phyloP scores from a whole-genome alignment of 2,329 filamentous ascomycete genomes.

The Onygenales sp. region DNA sequence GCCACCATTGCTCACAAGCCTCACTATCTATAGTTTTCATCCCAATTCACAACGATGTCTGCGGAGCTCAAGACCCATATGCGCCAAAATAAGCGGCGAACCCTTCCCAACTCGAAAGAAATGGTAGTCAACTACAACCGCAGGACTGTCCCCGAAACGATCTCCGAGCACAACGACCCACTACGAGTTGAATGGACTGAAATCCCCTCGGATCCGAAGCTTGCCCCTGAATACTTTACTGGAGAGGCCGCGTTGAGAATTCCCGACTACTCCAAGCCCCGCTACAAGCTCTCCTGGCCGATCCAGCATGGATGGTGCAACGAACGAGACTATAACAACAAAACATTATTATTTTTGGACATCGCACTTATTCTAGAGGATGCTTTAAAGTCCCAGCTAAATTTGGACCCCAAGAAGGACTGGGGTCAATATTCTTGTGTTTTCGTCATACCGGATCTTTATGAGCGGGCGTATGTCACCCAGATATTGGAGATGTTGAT shows the following conservation, averaged over 20 bases:
- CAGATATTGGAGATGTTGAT: slow-evolving; percentile 76
- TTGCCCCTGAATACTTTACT: slow-evolving; percentile 68
- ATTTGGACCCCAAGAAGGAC: slow-evolving; percentile 64
- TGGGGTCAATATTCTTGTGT: slow-evolving; percentile 91
- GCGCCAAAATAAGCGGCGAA: slow-evolving; percentile 87
- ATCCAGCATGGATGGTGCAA: slow-evolving; percentile 80
- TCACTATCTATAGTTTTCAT: slow-evolving; percentile 40
- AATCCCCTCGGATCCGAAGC: slow-evolving; percentile 46
- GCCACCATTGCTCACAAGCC: neutral
- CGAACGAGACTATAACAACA: slow-evolving; percentile 74
- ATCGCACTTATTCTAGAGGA: slow-evolving; percentile 80
- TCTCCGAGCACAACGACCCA: slow-evolving; percentile 90
- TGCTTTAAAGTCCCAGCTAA: slow-evolving; percentile 76
- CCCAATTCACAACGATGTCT: slow-evolving; percentile 68
- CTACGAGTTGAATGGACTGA: slow-evolving; percentile 95
- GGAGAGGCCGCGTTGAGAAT: slow-evolving; percentile 76
- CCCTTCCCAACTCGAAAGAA: slow-evolving; percentile 95
- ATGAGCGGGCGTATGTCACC: slow-evolving; percentile 88
- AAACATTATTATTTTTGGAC: slow-evolving; percentile 74
- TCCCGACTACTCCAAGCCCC: slow-evolving; percentile 77
- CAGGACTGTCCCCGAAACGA: slow-evolving; percentile 71
- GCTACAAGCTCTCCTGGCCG: slow-evolving; percentile 90
- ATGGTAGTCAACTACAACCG: slow-evolving; percentile 91
- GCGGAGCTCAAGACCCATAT: slow-evolving; percentile 82
- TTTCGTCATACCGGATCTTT: slow-evolving; percentile 93